Evolutionary conservation across 1,284 basidiomycete species (phyloP).

Genomic region (Irpex rosettiformis): DNA sequence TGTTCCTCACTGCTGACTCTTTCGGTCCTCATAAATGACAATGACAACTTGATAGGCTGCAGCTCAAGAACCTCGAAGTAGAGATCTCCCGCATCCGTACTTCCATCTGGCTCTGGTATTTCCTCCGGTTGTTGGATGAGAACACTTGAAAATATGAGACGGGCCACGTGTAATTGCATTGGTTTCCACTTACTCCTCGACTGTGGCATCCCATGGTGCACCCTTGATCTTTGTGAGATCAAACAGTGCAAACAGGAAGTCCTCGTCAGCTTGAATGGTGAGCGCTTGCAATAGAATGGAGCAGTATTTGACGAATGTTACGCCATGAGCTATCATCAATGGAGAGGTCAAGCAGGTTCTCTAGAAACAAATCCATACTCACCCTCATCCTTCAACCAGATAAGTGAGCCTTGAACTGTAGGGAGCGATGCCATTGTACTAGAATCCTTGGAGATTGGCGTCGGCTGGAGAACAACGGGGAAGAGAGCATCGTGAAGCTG

Average conservation of each 20-base stretch:
- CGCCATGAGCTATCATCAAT: constrained; percentile 76
- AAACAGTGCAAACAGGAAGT: constrained; percentile 90
- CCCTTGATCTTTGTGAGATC: constrained; percentile 92
- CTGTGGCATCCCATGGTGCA: constrained; percentile 79
- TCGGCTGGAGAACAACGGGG: constrained; percentile 95
- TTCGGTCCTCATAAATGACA: constrained; percentile 98
- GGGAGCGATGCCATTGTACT: constrained; percentile 84
- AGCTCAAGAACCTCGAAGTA: constrained; percentile 98
- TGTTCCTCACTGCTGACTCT: constrained; percentile 91
- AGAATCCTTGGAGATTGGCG: constrained; percentile 83
- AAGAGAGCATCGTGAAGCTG: constrained; percentile 96
- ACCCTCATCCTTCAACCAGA: constrained; percentile 94
- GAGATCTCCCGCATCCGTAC: constrained; percentile 70
- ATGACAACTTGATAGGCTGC: constrained; percentile 88
- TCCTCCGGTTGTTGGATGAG: constrained; percentile 75
- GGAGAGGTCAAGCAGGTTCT: neutral
- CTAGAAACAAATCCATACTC: neutral
- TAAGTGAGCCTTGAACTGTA: constrained; percentile 85
- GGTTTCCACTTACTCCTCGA: constrained; percentile 60
- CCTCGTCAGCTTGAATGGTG: constrained; percentile 96
- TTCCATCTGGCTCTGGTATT: constrained; percentile 76
- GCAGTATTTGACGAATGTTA: constrained; percentile 96
- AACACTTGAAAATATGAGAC: constrained; percentile 50
- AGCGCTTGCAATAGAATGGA: constrained; percentile 93
- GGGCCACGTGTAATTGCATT: neutral